Evolutionary conservation across 768 basidiomycete species (phyloP).

Genomic region (Leccinum rimulosum): DNA sequence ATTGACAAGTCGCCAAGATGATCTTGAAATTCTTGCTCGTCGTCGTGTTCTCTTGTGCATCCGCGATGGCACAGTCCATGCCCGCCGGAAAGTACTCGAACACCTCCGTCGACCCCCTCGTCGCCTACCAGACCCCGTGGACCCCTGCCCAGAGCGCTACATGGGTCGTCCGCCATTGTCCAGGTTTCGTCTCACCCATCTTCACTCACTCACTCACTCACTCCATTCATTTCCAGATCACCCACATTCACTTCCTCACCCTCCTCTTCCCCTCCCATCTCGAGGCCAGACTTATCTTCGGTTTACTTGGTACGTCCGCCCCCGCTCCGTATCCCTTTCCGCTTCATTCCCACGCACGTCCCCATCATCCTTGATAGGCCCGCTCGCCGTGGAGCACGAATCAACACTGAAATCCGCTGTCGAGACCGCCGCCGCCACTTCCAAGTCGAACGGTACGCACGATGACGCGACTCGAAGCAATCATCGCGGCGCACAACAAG

Average conservation of each 20-base stretch:
- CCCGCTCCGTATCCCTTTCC: background rate
- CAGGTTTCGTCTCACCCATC: constrained; percentile 62
- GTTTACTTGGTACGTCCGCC: constrained; percentile 62
- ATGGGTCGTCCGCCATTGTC: constrained; percentile 81
- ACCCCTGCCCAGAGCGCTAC: constrained; percentile 57
- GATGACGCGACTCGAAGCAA: too few species aligned
- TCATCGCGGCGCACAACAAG: too few species aligned
- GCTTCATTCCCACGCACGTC: background rate
- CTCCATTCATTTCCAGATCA: constrained; percentile 53
- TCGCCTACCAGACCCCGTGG: constrained; percentile 48
- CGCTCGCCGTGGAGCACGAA: constrained; percentile 30
- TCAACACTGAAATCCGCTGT: constrained; percentile 52
- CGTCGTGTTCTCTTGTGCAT: constrained; percentile 2
- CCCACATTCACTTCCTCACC: constrained; percentile 97
- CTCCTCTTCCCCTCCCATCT: constrained; percentile 89
- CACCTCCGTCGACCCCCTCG: constrained; percentile 23
- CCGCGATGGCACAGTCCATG: constrained; percentile 22
- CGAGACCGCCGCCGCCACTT: constrained; percentile 40
- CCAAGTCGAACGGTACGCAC: constrained; percentile 30
- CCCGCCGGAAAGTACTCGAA: constrained; percentile 21
- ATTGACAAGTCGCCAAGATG: background rate
- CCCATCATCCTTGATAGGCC: background rate
- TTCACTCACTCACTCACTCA: constrained; percentile 27
- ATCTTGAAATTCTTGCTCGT: background rate
- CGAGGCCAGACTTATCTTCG: constrained; percentile 83